Conservation (phyloP, 805 yeast genomes). For the Zygotorulaspora danielsina region DNA sequence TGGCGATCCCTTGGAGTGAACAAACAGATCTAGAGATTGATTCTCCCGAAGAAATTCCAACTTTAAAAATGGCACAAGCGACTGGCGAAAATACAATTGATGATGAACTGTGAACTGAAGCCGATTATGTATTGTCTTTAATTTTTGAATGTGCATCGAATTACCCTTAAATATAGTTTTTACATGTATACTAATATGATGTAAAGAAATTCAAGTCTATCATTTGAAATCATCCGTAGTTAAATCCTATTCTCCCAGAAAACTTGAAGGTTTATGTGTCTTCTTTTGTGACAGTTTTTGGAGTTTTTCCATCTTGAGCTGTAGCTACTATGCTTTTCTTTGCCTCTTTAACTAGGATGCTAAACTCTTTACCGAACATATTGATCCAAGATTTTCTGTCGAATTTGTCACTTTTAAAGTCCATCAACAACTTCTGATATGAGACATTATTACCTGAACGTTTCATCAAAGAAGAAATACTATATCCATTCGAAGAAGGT, state of each 20-base stretch:
- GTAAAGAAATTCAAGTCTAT: no score
- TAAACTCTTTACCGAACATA: slow-evolving; percentile 40
- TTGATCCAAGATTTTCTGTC: slow-evolving; percentile 43
- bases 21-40: not conserved
- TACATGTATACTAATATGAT: no score
- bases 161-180: no score
- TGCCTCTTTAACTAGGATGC: slow-evolving; percentile 39
- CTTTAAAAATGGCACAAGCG: not conserved
- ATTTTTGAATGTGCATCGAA: no score
- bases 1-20: no score
- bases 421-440: slow-evolving; percentile 21
- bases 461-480: slow-evolving; percentile 27
- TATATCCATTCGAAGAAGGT: slow-evolving; percentile 21
- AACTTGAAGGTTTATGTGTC: no score
- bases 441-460: slow-evolving; percentile 40
- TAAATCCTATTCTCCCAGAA: no score
- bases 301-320: not conserved
- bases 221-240: no score
- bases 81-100: slow-evolving; percentile 6
- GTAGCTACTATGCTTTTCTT: slow-evolving; percentile 27
- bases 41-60: not conserved
- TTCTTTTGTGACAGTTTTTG: no score
- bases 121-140: no score
- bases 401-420: slow-evolving; percentile 45
- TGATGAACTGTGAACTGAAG: slow-evolving; percentile 13